Conservation (phyloP, 495 filamentous ascomycete species). For the Aspergillus olivimuriae region DNA sequence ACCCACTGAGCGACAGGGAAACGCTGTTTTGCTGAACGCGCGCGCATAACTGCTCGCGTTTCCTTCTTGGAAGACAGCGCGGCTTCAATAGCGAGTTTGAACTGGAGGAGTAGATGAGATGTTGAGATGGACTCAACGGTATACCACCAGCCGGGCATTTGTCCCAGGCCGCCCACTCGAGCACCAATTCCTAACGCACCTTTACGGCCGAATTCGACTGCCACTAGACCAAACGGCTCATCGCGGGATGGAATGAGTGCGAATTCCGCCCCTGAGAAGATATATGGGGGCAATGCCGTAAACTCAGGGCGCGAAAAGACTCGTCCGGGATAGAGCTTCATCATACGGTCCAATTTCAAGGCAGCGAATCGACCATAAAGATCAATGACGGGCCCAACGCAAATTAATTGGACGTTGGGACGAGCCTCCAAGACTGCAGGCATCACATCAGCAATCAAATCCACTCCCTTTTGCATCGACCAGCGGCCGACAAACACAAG, state of each 20-base stretch:
- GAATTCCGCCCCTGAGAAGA: slow-evolving; percentile 75
- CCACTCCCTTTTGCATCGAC: slow-evolving; percentile 73
- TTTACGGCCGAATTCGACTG: slow-evolving; percentile 74
- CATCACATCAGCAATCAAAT: slow-evolving; percentile 71
- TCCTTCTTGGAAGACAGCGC: slow-evolving; percentile 56
- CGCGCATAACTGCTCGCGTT: slow-evolving; percentile 60
- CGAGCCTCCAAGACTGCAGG: slow-evolving; percentile 62
- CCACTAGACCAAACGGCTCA: slow-evolving; percentile 72
- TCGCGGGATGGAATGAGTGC: slow-evolving; percentile 73
- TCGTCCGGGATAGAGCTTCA: slow-evolving; percentile 63
- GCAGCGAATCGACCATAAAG: slow-evolving; percentile 73
- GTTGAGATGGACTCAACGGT: slow-evolving; percentile 61
- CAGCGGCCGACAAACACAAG: slow-evolving; percentile 74
- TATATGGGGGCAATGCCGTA: slow-evolving; percentile 64
- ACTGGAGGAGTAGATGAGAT: slow-evolving; percentile 63
- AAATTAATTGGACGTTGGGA: slow-evolving; percentile 61
- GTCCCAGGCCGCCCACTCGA: slow-evolving; percentile 56
- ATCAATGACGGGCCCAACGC: slow-evolving; percentile 68
- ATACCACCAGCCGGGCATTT: slow-evolving; percentile 77
- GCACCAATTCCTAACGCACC: slow-evolving; percentile 71
- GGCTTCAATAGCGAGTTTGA: slow-evolving; percentile 59
- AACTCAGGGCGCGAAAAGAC: slow-evolving; percentile 74
- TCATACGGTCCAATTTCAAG: slow-evolving; percentile 61
- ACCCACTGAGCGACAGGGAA: slow-evolving; percentile 71
- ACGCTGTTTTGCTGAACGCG: slow-evolving; percentile 64